Conservation (phyloP, 129 eudicot genomes). For the Ambrosia trifida region DNA sequence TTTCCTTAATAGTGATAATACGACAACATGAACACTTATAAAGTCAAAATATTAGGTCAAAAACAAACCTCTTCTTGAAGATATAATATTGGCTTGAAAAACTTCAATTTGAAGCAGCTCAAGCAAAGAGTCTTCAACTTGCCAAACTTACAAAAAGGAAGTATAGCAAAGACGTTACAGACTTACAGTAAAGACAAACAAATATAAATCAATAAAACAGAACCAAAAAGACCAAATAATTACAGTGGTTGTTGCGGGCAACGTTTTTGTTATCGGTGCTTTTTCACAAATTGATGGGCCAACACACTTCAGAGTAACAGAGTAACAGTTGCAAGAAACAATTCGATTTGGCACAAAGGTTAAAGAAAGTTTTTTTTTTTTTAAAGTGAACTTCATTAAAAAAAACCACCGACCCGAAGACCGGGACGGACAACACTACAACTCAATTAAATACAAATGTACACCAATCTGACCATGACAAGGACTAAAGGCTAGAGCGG, state of each 20-base stretch:
- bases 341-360: background rate
- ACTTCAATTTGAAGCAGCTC: constrained; percentile 87
- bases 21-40: background rate
- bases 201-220: background rate
- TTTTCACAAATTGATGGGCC: constrained; percentile 93
- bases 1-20: background rate
- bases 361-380: background rate
- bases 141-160: constrained; percentile 55
- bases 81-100: constrained; percentile 56
- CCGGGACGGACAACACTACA: too few species aligned
- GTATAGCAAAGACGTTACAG: background rate
- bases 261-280: constrained; percentile 69
- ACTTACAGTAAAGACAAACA: background rate
- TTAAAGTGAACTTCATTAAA: too few species aligned
- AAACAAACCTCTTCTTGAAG: constrained; percentile 86
- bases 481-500: too few species aligned
- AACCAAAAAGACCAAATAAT: constrained; percentile 11
- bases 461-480: too few species aligned
- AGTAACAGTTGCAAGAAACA: constrained; percentile 54
- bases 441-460: too few species aligned
- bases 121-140: constrained; percentile 87
- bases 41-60: background rate
- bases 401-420: too few species aligned
- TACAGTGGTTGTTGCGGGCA: constrained; percentile 89
- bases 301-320: constrained; percentile 79